These are phyloP conservation scores for Stachybotrys elegans DNA, from an alignment of 2,329 filamentous ascomycete genomes.

Conservation along the genomic window DNA sequence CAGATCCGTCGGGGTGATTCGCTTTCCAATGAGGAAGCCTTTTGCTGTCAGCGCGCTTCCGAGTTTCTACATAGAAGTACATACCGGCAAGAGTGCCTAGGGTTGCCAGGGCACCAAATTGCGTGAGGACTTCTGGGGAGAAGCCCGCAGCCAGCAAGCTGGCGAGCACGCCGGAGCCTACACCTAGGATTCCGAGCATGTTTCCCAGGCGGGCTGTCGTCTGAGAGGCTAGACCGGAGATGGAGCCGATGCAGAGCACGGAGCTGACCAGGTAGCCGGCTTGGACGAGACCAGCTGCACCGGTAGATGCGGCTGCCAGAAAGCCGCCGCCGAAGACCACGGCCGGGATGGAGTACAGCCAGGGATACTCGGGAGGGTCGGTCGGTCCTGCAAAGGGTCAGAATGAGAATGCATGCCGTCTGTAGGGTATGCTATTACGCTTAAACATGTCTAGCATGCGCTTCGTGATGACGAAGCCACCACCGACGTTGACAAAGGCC, in stretches of 20 bases:
- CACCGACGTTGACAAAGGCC: slow-evolving; percentile 83
- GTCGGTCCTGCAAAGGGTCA: slow-evolving; percentile 53
- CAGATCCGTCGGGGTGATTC: slow-evolving; percentile 82
- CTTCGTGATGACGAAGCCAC: slow-evolving; percentile 88
- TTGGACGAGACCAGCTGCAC: slow-evolving; percentile 78
- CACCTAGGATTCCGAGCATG: slow-evolving; percentile 79
- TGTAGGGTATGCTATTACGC: slow-evolving; percentile 35
- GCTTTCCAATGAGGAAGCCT: slow-evolving; percentile 72
- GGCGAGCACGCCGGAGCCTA: slow-evolving; percentile 75
- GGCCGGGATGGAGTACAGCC: slow-evolving; percentile 77
- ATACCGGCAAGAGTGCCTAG: slow-evolving; percentile 61
- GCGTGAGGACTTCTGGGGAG: slow-evolving; percentile 68
- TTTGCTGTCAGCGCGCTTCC: too few relatives aligned
- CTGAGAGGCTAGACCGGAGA: slow-evolving; percentile 78
- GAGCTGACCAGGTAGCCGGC: slow-evolving; percentile 84
- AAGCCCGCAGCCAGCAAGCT: slow-evolving; percentile 80
- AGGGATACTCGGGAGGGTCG: slow-evolving; percentile 83
- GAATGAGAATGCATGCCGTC: not conserved
- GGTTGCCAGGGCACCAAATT: slow-evolving; percentile 73
- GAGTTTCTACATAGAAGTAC: too few relatives aligned
- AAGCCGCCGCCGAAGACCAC: slow-evolving; percentile 76
- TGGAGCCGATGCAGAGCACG: slow-evolving; percentile 76
- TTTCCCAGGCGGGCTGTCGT: slow-evolving; percentile 80
- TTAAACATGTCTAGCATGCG: slow-evolving; percentile 93
- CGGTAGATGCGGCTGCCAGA: slow-evolving; percentile 72